Evolutionary conservation across 768 basidiomycete species (phyloP), one percentile per base, ranked within the genome.

Genomic region (Paxillus ammoniavirescens): DNA sequence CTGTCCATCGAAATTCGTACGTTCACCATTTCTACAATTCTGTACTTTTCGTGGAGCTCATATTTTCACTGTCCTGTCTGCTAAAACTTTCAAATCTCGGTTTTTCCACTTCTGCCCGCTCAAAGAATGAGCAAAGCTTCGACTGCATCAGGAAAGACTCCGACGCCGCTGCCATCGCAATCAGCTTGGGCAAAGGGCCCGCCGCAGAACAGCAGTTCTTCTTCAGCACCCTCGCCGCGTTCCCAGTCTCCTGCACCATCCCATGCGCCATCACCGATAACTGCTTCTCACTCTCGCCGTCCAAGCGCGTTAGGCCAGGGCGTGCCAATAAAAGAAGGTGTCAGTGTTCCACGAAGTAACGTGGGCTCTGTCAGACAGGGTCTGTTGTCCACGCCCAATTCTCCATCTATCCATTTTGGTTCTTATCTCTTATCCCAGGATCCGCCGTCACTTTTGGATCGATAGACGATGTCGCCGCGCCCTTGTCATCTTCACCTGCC

Each of bases 161-260:
- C 81, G 73, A 71, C 83, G 76, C 83, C 78, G 81, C 84, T 86
- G 76, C 75, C 87, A 71, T 71, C 79, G 78, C 83, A 84, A 80
- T 92, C 91, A 74, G 92, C 91, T 79, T 96, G 93, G 93, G 77
- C 89, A 75, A 87, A 75, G 80, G 91, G 92, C 71, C 92, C 92
- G 48, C 91, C 93, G 52, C 80, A 81, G 75, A 79, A 71, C 60
- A 74, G 62, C 57, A 69, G 53, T 12, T 70, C 83, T 12, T 70
- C 83, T 50, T 73, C 75, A 54, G 71, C 74, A 47, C 69, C 87
- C 53, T 80, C 86, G 56, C 79, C 87, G 54, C 86, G 89, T 71
- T 85, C 91, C 45, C 87, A 90, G 73, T 89, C 89, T 57, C 87
- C 89, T 60, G 87, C 83, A 52, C 82, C 80, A 17, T 66, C 81